phyloP scores from a whole-genome alignment of 2,329 filamentous ascomycete genomes.

The Scedosporium minutisporum region DNA sequence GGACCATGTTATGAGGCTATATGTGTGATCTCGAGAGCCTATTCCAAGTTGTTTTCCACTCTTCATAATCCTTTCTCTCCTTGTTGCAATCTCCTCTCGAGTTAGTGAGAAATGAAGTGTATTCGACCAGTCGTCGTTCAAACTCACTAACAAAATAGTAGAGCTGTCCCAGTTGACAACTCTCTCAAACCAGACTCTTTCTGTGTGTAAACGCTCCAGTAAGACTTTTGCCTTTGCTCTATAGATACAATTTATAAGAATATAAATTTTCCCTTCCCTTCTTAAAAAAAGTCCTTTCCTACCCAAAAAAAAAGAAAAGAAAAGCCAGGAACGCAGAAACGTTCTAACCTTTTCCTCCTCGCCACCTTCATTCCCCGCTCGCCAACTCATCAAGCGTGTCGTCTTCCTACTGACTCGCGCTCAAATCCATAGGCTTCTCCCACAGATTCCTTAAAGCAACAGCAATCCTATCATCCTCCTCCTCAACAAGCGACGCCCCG shows the following conservation, averaged over 20 bases:
- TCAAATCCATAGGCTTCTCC: constrained; percentile 51
- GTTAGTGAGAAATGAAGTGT: too few species aligned
- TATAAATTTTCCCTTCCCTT: too few species aligned
- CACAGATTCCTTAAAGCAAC: constrained; percentile 48
- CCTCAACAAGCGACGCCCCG: constrained; percentile 15
- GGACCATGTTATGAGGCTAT: too few species aligned
- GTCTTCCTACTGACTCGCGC: constrained; percentile 34
- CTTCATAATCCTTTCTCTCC: too few species aligned
- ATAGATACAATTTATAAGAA: background rate
- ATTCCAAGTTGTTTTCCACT: too few species aligned
- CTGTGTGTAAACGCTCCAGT: too few species aligned
- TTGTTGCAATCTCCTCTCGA: too few species aligned
- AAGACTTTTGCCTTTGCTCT: background rate
- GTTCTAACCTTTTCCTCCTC: background rate
- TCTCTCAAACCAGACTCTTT: too few species aligned
- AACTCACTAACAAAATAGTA: too few species aligned
- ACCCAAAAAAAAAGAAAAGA: background rate
- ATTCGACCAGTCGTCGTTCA: too few species aligned
- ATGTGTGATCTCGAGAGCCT: too few species aligned
- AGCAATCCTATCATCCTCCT: constrained; percentile 40
- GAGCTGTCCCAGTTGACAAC: too few species aligned
- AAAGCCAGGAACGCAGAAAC: background rate
- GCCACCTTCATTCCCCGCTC: background rate
- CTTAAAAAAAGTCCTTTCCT: background rate
- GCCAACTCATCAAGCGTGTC: background rate